Base-by-base conservation (phyloP, 768 basidiomycete species). In the Boletus reticulatus region DNA sequence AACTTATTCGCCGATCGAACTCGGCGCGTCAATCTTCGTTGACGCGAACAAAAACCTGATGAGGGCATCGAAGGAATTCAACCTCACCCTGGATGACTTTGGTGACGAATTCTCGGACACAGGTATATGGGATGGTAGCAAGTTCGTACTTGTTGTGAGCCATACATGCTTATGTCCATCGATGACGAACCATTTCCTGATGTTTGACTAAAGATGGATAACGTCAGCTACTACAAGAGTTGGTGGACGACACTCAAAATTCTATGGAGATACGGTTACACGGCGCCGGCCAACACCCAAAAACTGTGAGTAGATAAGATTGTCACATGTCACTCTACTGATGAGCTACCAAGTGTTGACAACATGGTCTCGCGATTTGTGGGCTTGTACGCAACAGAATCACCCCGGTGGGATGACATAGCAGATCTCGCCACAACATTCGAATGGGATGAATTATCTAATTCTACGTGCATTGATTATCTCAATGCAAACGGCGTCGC, bases 21-120 rank as follows among this genome's bases (percentile, higher is more conserved):
- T 95, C 1, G 95, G 94, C 0, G 95, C 87, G 0, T 88, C 86
- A n/a, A 87, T 95, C 53, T 97, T 95, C 65, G 87, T 95, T 13
- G 61, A 80, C 52, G 81, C 77, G 6, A 94, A 97, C 74, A 85
- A 76, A 66, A 86, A 87, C 66, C 50, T 88, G 50, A 74, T 77
- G 75, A 83, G 92, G 52, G 95, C 94, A 3, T 80, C 85, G 0
- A 78, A 88, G 37, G 91, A 91, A 51, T 94, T 94, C 70, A 86
- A 87, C 58, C 77, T 95, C 20, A 83, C 80, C 4, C 76, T 71
- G 79, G 49, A 67, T 63, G 31, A 72, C 74, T 63, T 84, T 83
- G 75, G 80, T 20, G 74, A 80, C 24, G 80, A 80, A 34, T 77
- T 78, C 44, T 62, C 64, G 5, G 60, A 70, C 29, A 77, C 83